These are phyloP conservation scores for Neoscytalidium dimidiatum DNA, from an alignment of 2,329 filamentous ascomycete species.

Conservation along the genomic window DNA sequence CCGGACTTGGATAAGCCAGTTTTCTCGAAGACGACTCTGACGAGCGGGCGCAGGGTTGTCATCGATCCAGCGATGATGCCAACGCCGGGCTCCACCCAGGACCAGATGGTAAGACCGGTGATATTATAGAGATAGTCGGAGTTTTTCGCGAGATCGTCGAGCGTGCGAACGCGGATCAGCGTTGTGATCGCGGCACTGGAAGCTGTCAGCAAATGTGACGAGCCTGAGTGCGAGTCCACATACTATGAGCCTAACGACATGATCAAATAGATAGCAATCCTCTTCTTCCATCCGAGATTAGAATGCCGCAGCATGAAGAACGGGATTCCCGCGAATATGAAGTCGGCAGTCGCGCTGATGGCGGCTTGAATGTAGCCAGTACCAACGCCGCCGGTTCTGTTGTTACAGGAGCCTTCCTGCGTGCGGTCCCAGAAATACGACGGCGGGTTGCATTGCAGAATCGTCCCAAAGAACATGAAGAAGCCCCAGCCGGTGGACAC, in stretches of 20 bases:
- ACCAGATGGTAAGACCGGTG: conserved; percentile 22
- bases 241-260: conserved; percentile 8
- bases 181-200: neutral
- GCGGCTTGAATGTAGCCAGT: neutral
- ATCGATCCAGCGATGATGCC: conserved; percentile 50
- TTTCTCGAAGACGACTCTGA: conserved; percentile 34
- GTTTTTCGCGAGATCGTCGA: neutral
- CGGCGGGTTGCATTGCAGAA: conserved; percentile 47
- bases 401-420: neutral
- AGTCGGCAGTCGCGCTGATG: neutral
- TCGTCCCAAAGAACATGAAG: neutral
- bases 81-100: conserved; percentile 35
- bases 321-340: neutral
- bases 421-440: conserved; percentile 49
- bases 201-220: neutral
- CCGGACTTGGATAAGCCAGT: conserved; percentile 24
- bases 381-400: neutral
- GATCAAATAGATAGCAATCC: neutral
- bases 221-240: neutral
- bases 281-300: neutral
- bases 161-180: neutral
- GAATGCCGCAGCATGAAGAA: conserved; percentile 9
- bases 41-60: conserved; percentile 51
- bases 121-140: conserved; percentile 10
- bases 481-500: neutral